phyloP scores from a whole-genome alignment of 2,329 filamentous ascomycete genomes.

The Fusarium veterinarium region DNA sequence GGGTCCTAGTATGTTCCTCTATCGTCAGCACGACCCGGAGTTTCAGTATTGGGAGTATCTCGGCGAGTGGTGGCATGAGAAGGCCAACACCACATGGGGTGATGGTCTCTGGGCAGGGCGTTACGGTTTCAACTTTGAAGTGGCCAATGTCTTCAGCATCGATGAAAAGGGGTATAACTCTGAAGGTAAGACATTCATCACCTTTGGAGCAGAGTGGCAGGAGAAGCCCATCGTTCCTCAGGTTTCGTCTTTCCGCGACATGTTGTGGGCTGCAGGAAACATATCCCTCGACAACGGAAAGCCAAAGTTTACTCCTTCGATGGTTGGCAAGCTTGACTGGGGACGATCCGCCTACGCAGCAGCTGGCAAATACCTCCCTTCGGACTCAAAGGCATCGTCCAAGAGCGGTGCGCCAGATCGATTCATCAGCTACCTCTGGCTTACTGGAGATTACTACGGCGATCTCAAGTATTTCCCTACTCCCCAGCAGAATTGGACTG shows the following conservation, averaged over 20 bases:
- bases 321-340: constrained; percentile 56
- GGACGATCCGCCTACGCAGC: constrained; percentile 57
- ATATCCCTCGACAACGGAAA: constrained; percentile 44
- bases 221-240: constrained; percentile 53
- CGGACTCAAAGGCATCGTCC: constrained; percentile 51
- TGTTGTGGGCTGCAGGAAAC: constrained; percentile 56
- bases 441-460: constrained; percentile 57
- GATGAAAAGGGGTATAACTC: constrained; percentile 53
- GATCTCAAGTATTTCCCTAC: constrained; percentile 52
- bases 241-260: constrained; percentile 53
- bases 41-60: constrained; percentile 44
- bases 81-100: constrained; percentile 52
- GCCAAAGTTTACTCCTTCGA: constrained; percentile 53
- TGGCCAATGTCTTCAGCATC: constrained; percentile 55
- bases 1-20: constrained; percentile 40
- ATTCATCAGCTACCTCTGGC: constrained; percentile 56
- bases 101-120: constrained; percentile 50
- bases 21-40: constrained; percentile 39
- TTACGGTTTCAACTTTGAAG: constrained; percentile 60
- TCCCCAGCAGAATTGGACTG: constrained; percentile 57
- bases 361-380: constrained; percentile 54
- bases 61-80: constrained; percentile 51
- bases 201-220: constrained; percentile 57
- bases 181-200: constrained; percentile 54
- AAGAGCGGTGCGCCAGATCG: constrained; percentile 54